Evolutionary conservation across 805 yeast genomes (phyloP).

Genomic region (Candida palmyrensis): DNA sequence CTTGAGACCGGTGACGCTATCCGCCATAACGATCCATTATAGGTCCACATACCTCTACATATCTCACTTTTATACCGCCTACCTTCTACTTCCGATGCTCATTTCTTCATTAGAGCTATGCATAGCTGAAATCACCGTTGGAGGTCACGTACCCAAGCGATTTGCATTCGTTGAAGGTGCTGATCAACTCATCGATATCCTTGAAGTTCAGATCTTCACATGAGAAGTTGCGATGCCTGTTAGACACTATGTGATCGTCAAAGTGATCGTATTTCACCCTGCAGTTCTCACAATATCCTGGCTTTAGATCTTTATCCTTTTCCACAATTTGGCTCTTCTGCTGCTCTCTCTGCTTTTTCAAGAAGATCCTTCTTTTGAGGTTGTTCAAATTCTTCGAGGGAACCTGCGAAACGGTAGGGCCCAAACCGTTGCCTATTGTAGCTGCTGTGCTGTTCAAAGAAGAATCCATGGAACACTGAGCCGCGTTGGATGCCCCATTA

Average conservation of each 20-base stretch:
- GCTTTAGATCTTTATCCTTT: slow-evolving; percentile 29
- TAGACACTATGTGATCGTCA: slow-evolving; percentile 66
- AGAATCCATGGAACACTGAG: slow-evolving; percentile 37
- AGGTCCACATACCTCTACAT: no score
- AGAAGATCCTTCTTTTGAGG: slow-evolving; percentile 41
- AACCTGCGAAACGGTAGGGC: slow-evolving; percentile 55
- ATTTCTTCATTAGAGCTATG: no score
- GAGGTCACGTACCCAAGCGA: slow-evolving; percentile 38
- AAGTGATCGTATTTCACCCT: slow-evolving; percentile 75
- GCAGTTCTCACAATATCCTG: slow-evolving; percentile 95
- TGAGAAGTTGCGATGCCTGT: slow-evolving; percentile 77
- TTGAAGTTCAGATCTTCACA: slow-evolving; percentile 62
- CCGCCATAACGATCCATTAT: no score
- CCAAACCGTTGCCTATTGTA: slow-evolving; percentile 50
- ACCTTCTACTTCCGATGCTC: no score
- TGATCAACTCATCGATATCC: slow-evolving; percentile 71
- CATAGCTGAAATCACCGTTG: slow-evolving; percentile 41
- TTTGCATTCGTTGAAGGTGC: slow-evolving; percentile 39
- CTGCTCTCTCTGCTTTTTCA: slow-evolving; percentile 31
- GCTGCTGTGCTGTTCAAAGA: slow-evolving; percentile 28
- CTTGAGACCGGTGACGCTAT: no score
- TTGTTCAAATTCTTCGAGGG: slow-evolving; percentile 48
- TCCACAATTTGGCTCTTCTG: slow-evolving; percentile 9
- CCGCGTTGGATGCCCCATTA: slow-evolving; percentile 41
- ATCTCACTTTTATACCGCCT: no score